Percentiles rank a stretch among this genome's conserved stretches.
phyloP scores from a whole-genome alignment of 2,329 filamentous ascomycete species.

The Botryotinia calthae region DNA sequence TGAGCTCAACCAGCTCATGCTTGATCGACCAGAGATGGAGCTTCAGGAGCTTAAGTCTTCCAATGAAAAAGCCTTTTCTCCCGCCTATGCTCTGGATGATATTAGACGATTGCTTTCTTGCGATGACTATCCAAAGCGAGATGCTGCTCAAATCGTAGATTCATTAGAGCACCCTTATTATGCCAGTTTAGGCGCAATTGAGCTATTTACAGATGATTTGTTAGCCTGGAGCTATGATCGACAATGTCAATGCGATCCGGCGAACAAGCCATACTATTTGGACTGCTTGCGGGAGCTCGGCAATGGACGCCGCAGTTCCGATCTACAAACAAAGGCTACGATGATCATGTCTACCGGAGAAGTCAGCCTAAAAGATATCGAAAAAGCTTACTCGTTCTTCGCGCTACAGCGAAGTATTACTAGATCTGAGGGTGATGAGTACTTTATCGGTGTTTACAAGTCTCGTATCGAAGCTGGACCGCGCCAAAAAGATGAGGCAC shows the following conservation, averaged over 20 bases:
- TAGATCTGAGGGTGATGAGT: slow-evolving; percentile 49
- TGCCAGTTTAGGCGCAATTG: slow-evolving; percentile 59
- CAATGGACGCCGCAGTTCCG: slow-evolving; percentile 48
- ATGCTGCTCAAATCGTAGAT: slow-evolving; percentile 36
- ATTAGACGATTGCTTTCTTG: slow-evolving; percentile 36
- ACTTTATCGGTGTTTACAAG: slow-evolving; percentile 60
- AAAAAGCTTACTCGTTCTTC: slow-evolving; percentile 58
- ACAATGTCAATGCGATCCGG: slow-evolving; percentile 55
- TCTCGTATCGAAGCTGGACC: slow-evolving; percentile 56
- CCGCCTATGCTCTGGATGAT: slow-evolving; percentile 29
- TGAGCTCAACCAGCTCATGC: slow-evolving; percentile 46
- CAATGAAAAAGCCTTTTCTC: slow-evolving; percentile 5
- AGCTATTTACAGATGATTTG: slow-evolving; percentile 61
- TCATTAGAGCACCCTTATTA: slow-evolving; percentile 48
- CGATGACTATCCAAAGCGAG: slow-evolving; percentile 33
- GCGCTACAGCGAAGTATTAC: slow-evolving; percentile 48
- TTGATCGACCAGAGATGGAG: slow-evolving; percentile 27
- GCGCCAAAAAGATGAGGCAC: slow-evolving; percentile 53
- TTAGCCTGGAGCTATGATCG: slow-evolving; percentile 61
- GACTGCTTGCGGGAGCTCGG: slow-evolving; percentile 63
- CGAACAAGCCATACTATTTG: slow-evolving; percentile 58
- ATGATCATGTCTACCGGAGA: slow-evolving; percentile 57
- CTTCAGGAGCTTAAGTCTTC: slow-evolving; percentile 23
- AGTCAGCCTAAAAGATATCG: slow-evolving; percentile 55
- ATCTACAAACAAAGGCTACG: slow-evolving; percentile 56